Percentiles rank a stretch among this genome's conserved stretches.
Evolutionary conservation across 2,329 filamentous ascomycete genomes (phyloP).

Genomic region (Lachnellula arida): DNA sequence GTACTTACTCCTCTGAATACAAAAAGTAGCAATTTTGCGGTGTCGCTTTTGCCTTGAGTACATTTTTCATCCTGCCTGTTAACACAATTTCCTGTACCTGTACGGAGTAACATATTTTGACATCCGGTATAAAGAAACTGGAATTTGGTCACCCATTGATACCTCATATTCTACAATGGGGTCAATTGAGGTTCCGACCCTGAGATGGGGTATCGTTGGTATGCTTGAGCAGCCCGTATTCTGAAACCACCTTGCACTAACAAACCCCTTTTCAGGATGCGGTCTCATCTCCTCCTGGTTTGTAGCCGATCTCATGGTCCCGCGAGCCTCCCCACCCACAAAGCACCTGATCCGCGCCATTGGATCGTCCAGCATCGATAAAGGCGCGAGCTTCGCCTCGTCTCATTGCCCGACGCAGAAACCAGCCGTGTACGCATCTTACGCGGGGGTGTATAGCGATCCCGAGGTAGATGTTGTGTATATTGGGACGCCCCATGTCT

Average conservation of each 20-base stretch:
- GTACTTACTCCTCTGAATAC: no score
- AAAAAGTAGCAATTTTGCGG: no score
- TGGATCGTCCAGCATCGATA: constrained; percentile 37
- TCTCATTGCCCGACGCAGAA: constrained; percentile 23
- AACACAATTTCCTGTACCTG: no score
- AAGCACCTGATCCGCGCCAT: constrained; percentile 41
- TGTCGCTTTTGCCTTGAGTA: no score
- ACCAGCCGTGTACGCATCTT: background rate
- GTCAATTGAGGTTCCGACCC: background rate
- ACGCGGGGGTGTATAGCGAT: constrained; percentile 47
- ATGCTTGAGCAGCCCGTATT: background rate
- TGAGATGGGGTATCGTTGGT: constrained; percentile 1
- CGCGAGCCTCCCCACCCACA: constrained; percentile 34
- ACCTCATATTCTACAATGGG: no score
- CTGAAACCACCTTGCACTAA: background rate
- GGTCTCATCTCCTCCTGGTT: constrained; percentile 44
- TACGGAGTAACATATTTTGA: no score
- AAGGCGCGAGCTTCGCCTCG: constrained; percentile 35
- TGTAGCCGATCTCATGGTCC: constrained; percentile 38
- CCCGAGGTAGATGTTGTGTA: constrained; percentile 62
- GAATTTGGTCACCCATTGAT: no score
- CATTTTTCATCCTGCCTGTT: no score
- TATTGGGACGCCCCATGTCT: constrained; percentile 62
- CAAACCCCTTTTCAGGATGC: constrained; percentile 27
- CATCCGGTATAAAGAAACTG: no score